These are phyloP conservation scores for Penicillium sp. DNA, from an alignment of 2,329 filamentous ascomycete genomes.

Conservation along the genomic window DNA sequence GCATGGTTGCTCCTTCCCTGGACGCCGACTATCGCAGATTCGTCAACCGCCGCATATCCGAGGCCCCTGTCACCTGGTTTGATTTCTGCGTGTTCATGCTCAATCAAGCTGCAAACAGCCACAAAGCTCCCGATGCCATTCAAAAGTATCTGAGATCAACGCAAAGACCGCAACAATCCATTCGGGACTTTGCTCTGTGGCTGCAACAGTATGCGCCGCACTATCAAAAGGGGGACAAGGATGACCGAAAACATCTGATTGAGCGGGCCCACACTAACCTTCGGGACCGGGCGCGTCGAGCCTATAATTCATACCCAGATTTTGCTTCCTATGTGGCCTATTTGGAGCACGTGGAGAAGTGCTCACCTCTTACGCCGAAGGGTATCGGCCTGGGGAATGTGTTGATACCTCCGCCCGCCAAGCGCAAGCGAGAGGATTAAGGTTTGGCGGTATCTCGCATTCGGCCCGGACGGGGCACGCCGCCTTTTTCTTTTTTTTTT, in stretches of 20 bases:
- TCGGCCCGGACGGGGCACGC: too few species aligned
- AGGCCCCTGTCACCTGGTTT: not conserved
- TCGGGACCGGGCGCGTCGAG: not conserved
- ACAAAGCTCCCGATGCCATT: not conserved
- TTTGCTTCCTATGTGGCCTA: not conserved
- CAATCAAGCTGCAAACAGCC: not conserved
- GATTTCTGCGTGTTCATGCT: not conserved
- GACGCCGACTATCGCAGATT: not conserved
- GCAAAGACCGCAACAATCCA: not conserved
- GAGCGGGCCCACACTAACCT: not conserved
- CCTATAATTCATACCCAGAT: not conserved
- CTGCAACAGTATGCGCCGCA: not conserved
- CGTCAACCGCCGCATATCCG: not conserved
- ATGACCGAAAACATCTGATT: not conserved
- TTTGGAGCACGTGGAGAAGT: not conserved
- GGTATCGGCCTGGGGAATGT: not conserved
- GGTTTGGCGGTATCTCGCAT: too few species aligned
- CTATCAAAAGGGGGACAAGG: not conserved
- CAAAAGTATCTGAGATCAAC: not conserved
- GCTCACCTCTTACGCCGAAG: not conserved
- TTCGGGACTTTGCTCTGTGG: constrained; percentile 1
- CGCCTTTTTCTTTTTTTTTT: too few species aligned
- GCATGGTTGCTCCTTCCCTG: not conserved
- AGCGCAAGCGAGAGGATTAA: not conserved
- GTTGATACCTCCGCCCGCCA: not conserved